These are phyloP conservation scores for Gaillardinia entomophila DNA, from an alignment of 805 yeast species.

Conservation along the genomic window DNA sequence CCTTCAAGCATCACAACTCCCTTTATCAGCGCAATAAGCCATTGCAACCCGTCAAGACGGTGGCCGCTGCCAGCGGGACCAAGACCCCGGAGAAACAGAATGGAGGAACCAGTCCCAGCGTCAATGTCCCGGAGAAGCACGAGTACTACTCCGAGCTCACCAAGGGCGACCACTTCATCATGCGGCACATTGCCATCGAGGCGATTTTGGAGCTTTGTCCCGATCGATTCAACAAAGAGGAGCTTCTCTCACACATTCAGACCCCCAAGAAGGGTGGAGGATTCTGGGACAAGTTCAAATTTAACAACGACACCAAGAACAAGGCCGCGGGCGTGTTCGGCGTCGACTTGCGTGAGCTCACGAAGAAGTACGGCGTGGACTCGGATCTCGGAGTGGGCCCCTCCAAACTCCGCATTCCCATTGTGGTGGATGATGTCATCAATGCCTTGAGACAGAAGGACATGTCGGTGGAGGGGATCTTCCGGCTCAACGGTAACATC, in stretches of 20 bases:
- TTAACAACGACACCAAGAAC: conserved; percentile 19
- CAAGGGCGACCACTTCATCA: conserved; percentile 49
- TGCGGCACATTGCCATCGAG: conserved; percentile 55
- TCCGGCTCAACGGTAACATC: conserved; percentile 94
- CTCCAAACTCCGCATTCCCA: conserved; percentile 71
- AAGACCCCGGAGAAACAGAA: neutral
- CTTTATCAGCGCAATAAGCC: conserved; percentile 30
- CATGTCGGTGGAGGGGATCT: conserved; percentile 92
- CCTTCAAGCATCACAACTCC: conserved; percentile 72
- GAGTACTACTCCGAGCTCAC: conserved; percentile 62
- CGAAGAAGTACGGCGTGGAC: conserved; percentile 72
- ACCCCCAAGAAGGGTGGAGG: conserved; percentile 33
- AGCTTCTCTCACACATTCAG: conserved; percentile 36
- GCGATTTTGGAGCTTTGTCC: conserved; percentile 35
- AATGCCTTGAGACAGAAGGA: conserved; percentile 83
- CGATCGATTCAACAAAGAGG: conserved; percentile 21
- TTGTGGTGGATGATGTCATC: conserved; percentile 80
- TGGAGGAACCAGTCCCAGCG: neutral
- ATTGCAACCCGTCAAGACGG: conserved; percentile 18
- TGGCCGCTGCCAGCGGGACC: conserved; percentile 9
- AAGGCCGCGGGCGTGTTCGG: conserved; percentile 60
- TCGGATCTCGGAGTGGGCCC: conserved; percentile 85
- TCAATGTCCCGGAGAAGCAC: conserved; percentile 13
- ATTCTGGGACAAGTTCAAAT: conserved; percentile 51
- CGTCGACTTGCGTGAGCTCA: conserved; percentile 61